Percentiles rank a stretch among this genome's conserved stretches.
phyloP scores from a whole-genome alignment of 139 green algal genomes.

The Spirogloea muscicola region DNA sequence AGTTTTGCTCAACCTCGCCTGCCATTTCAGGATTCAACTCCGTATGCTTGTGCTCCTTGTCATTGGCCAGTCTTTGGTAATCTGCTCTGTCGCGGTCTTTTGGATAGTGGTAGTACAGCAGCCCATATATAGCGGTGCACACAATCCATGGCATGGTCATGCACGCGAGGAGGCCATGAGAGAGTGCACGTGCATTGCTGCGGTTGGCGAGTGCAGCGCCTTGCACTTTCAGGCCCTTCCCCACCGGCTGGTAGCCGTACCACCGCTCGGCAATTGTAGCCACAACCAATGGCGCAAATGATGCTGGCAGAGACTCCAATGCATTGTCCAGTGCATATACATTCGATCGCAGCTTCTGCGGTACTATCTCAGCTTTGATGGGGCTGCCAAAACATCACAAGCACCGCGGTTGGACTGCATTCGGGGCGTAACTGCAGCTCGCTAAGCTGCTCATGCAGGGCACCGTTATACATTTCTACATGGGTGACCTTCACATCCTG shows the following conservation, averaged over 20 bases:
- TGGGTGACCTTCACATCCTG: too few species aligned
- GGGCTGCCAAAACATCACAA: too few species aligned
- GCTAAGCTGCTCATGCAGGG: too few species aligned
- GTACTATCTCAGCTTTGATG: slow-evolving; percentile 82
- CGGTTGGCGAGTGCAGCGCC: too few species aligned
- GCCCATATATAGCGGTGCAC: slow-evolving; percentile 27
- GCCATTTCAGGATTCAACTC: too few species aligned
- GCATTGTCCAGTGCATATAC: slow-evolving; percentile 81
- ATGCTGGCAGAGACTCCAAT: slow-evolving; percentile 51
- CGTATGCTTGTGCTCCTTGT: too few species aligned
- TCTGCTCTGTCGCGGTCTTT: slow-evolving; percentile 40
- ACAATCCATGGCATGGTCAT: slow-evolving; percentile 37
- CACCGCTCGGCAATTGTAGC: slow-evolving; percentile 21
- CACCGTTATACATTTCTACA: too few species aligned
- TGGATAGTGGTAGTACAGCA: slow-evolving; percentile 30
- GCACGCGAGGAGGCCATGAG: slow-evolving; percentile 34
- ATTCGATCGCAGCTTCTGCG: slow-evolving; percentile 60
- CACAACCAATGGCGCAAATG: slow-evolving; percentile 37
- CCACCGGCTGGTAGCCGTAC: slow-evolving; percentile 38
- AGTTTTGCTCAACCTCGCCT: too few species aligned
- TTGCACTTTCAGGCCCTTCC: too few species aligned
- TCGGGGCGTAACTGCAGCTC: too few species aligned
- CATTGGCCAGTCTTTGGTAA: too few species aligned
- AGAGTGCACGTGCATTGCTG: slow-evolving; percentile 28
- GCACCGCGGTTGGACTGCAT: too few species aligned